Percentiles rank a stretch among this genome's conserved stretches.
These are phyloP conservation scores for Casuarina glauca DNA, from an alignment of 306 rosid genomes.

Conservation along the genomic window DNA sequence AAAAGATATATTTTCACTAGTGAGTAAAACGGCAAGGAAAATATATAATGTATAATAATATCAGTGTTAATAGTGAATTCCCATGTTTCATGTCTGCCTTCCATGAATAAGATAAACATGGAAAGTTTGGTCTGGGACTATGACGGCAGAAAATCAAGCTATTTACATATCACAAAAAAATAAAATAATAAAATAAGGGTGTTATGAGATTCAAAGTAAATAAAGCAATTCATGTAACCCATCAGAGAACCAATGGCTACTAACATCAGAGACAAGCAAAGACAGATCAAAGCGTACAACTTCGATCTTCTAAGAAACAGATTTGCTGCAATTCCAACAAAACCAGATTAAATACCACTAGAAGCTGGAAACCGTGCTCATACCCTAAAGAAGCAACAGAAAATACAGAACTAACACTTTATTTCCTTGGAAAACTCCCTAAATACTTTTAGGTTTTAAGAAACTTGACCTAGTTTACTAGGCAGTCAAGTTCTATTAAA, in stretches of 20 bases:
- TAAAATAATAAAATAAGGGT: no score
- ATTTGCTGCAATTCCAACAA: neutral
- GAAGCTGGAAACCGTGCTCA: neutral
- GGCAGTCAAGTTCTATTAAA: no score
- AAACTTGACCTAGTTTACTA: no score
- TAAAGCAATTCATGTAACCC: neutral
- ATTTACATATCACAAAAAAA: neutral
- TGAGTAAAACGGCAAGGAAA: no score
- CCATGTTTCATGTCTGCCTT: neutral
- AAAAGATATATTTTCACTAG: no score
- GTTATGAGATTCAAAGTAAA: no score
- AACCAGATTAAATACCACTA: neutral
- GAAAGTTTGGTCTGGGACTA: neutral
- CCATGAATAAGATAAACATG: neutral
- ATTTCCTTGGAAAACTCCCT: neutral
- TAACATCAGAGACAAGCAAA: neutral
- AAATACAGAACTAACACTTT: neutral
- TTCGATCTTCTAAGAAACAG: neutral
- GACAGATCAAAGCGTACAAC: neutral
- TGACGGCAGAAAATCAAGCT: neutral
- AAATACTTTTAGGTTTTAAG: no score
- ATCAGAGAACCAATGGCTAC: slow-evolving; percentile 3
- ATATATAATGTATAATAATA: neutral
- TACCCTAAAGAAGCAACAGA: neutral
- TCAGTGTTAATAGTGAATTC: neutral